These are phyloP conservation scores for Poterioochromonas sp. DNA, from an alignment of 352 stramenopile genomes.

Conservation along the genomic window DNA sequence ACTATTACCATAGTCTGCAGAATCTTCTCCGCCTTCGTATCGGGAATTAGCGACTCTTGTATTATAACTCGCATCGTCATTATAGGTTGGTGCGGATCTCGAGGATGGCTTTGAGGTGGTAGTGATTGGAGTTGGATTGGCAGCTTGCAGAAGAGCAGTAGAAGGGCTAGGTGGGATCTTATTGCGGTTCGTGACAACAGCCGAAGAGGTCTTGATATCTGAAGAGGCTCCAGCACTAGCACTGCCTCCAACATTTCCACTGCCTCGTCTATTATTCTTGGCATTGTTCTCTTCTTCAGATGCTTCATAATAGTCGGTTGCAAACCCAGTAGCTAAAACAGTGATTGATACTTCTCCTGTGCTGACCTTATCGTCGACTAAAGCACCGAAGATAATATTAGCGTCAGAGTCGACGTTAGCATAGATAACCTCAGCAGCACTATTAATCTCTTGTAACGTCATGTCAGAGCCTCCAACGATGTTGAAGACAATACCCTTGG, in stretches of 20 bases:
- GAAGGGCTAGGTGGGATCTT: background rate
- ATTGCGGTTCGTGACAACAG: background rate
- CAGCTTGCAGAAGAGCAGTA: background rate
- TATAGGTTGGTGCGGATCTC: no score
- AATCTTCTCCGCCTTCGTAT: no score
- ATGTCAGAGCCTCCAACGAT: slow-evolving; percentile 83
- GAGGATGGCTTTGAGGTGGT: background rate
- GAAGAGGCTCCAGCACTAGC: no score
- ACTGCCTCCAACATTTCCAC: no score
- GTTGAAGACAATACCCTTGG: slow-evolving; percentile 85
- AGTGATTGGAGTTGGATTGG: background rate
- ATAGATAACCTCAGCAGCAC: slow-evolving; percentile 55
- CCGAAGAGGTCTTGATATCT: no score
- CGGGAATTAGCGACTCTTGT: no score
- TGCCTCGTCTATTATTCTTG: no score
- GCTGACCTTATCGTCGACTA: slow-evolving; percentile 57
- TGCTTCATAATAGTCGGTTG: slow-evolving; percentile 21
- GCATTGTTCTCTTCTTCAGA: background rate
- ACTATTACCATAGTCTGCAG: no score
- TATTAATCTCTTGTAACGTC: slow-evolving; percentile 75
- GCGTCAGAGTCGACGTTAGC: slow-evolving; percentile 57
- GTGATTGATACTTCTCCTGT: slow-evolving; percentile 58
- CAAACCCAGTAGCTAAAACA: slow-evolving; percentile 59
- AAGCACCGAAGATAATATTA: slow-evolving; percentile 65
- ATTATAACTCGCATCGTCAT: no score